Percentiles rank a stretch among this genome's conserved stretches.
These are phyloP conservation scores for Halophytophthora polymorphica DNA, from an alignment of 352 stramenopile species.

Conservation along the genomic window DNA sequence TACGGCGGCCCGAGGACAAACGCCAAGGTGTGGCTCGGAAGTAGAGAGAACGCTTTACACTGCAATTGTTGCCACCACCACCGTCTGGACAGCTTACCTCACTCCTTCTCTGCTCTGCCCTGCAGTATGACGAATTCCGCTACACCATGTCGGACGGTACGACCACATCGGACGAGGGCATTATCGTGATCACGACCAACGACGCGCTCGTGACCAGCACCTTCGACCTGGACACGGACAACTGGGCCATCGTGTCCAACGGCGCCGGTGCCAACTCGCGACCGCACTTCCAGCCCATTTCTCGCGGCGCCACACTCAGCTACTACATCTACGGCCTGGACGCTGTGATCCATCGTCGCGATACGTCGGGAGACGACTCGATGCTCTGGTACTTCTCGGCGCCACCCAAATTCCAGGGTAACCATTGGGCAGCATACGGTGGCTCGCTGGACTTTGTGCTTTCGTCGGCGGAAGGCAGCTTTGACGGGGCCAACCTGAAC, in stretches of 20 bases:
- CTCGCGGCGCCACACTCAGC: constrained; percentile 69
- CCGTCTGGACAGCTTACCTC: neutral
- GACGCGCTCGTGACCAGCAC: constrained; percentile 77
- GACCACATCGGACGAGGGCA: constrained; percentile 58
- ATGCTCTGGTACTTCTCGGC: constrained; percentile 88
- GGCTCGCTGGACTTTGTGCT: constrained; percentile 89
- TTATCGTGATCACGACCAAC: constrained; percentile 74
- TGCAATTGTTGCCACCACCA: neutral
- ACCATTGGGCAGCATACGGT: constrained; percentile 87
- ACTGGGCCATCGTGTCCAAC: constrained; percentile 79
- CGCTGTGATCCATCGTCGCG: constrained; percentile 55
- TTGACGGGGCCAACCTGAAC: constrained; percentile 80
- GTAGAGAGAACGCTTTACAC: neutral
- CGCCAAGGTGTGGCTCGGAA: constrained; percentile 39
- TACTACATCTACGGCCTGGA: constrained; percentile 89
- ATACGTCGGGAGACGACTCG: constrained; percentile 63
- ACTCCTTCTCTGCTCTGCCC: neutral
- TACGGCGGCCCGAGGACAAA: constrained; percentile 54
- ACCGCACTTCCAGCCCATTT: constrained; percentile 55
- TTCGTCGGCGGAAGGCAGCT: constrained; percentile 88
- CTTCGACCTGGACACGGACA: constrained; percentile 76
- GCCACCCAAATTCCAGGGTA: constrained; percentile 83
- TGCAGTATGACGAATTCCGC: constrained; percentile 82
- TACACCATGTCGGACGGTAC: constrained; percentile 81
- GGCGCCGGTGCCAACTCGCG: constrained; percentile 20